Base-by-base conservation (phyloP, 805 yeast genomes). In the Starmerella cellae region DNA sequence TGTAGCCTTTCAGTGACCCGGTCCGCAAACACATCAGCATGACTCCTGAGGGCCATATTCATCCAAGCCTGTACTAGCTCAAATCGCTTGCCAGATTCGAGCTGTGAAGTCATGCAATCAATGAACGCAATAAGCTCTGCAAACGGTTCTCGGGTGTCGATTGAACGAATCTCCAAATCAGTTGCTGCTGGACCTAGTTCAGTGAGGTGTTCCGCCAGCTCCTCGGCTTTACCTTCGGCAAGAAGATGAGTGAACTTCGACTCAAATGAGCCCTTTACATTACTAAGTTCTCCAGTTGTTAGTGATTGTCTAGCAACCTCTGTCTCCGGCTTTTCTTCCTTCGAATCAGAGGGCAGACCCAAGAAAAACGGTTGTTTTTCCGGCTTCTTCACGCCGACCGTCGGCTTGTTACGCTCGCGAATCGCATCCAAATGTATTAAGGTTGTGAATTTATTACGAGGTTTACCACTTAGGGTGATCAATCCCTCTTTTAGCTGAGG, bases 151-250 rank as follows among this genome's bases (percentile, higher is more conserved):
- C 69, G 63, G 0, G 59, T 48, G 51, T 75, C 71, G 48, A 91
- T 60, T 2, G 95, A 79, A 54, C 93, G 75, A 44, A 91, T 75
- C 60, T 91, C 99, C 44, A 91, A 60, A 58, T 91, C 97, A 21
- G 84, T 69, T 2, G 72, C 62, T 1, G 95, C 69, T 4, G 96
- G 95, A 0, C 95, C 69, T 29, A 82, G 69, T 2, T 58, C 55
- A 9, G 75, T 65, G 26, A 91, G 58, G 53, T 66, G 71, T 1
- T 58, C 55, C 45, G 84, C 65, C 55, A 88, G 79, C 14, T 55
- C 63, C 1, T 59, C 44, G 52, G 63, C 77, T 43, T 76, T 33
- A 2, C 52, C 49, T 3, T 20, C 38, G 4, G 41, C 28, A 16
- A 52, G 41, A 20, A 47, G 22, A 4, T 42, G 42, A 5, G 55